Percentiles rank a stretch among this genome's conserved stretches.
These are phyloP conservation scores for Penicillium sp. DNA, from an alignment of 2,329 filamentous ascomycete genomes.

Conservation along the genomic window DNA sequence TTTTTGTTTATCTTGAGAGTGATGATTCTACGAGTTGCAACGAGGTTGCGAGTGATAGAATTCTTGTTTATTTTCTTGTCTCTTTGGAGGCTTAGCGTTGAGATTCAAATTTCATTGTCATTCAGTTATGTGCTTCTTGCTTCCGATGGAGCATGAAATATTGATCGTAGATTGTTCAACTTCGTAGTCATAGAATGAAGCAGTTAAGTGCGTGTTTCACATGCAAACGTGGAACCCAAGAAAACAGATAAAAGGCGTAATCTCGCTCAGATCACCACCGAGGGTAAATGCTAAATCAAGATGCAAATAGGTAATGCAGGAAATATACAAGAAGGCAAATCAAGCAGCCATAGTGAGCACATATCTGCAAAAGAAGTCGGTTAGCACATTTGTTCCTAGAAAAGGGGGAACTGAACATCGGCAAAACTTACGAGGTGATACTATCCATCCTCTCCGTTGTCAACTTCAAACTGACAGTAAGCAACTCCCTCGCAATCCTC, in stretches of 20 bases:
- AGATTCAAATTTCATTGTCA: neutral
- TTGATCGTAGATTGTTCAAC: neutral
- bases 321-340: slow-evolving; percentile 8
- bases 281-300: slow-evolving; percentile 3
- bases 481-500: slow-evolving; percentile 78
- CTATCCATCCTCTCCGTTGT: slow-evolving; percentile 89
- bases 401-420: neutral
- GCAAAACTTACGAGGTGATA: slow-evolving; percentile 60
- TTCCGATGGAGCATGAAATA: neutral
- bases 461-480: slow-evolving; percentile 87
- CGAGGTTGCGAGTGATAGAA: neutral
- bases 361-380: slow-evolving; percentile 28
- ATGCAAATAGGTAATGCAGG: neutral
- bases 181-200: neutral
- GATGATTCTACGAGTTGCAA: neutral
- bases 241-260: neutral
- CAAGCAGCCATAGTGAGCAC: slow-evolving; percentile 41
- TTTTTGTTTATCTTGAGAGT: neutral
- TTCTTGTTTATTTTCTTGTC: neutral
- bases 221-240: neutral
- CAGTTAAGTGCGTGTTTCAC: neutral
- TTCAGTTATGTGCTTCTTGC: neutral
- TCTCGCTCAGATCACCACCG: slow-evolving; percentile 13
- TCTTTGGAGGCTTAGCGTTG: neutral
- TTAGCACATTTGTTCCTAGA: slow-evolving; percentile 11